These are phyloP conservation scores for Brettanomyces sp. DNA, from an alignment of 805 yeast species.

Conservation along the genomic window DNA sequence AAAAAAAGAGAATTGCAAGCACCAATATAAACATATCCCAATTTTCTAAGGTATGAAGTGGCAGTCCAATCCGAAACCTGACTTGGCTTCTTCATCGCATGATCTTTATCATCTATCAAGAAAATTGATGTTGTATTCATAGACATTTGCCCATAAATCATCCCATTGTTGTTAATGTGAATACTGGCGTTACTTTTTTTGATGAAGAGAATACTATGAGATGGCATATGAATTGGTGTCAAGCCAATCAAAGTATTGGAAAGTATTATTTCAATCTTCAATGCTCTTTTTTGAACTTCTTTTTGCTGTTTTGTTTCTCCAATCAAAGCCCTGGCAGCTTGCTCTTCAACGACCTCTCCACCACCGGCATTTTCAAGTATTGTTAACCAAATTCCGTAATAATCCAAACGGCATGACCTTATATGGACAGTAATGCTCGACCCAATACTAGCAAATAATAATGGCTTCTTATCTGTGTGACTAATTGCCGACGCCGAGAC, in stretches of 20 bases:
- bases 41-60: conserved; percentile 27
- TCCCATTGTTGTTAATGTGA: conserved; percentile 21
- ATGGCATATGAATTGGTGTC: conserved; percentile 48
- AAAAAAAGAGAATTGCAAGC: conserved; percentile 29
- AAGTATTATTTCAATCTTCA: conserved; percentile 24
- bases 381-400: conserved; percentile 51
- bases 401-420: conserved; percentile 41
- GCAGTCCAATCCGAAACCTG: conserved; percentile 29
- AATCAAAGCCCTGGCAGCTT: conserved; percentile 7
- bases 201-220: conserved; percentile 45
- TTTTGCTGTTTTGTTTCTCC: not conserved
- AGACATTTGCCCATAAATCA: conserved; percentile 21
- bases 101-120: conserved; percentile 53
- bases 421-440: conserved; percentile 34
- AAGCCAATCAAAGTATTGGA: conserved; percentile 53
- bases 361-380: conserved; percentile 25
- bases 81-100: conserved; percentile 19
- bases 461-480: conserved; percentile 6
- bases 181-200: conserved; percentile 48
- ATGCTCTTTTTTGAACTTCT: conserved; percentile 5
- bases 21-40: conserved; percentile 50
- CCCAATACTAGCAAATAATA: conserved; percentile 7
- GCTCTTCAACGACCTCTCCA: conserved; percentile 2
- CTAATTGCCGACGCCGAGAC: conserved; percentile 4
- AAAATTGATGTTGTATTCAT: conserved; percentile 41